phyloP scores from a whole-genome alignment of 257 asterid species.

The Handroanthus guayacan region DNA sequence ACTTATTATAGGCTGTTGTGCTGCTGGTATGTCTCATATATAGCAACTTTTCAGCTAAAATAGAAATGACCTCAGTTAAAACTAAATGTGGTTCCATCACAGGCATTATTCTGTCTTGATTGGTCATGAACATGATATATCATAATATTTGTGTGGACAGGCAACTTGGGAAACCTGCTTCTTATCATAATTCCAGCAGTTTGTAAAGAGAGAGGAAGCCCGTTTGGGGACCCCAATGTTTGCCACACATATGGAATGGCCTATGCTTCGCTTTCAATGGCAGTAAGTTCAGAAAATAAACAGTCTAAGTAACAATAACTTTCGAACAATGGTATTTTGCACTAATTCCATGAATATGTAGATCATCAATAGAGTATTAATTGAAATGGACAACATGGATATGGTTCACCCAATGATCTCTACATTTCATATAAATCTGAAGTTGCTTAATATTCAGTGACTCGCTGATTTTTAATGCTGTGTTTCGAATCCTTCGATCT shows the following conservation, averaged over 20 bases:
- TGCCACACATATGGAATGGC: constrained; percentile 78
- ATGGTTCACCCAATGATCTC: neutral
- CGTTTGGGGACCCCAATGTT: constrained; percentile 76
- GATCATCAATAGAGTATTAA: neutral
- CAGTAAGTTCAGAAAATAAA: constrained; percentile 56
- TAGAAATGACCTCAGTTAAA: neutral
- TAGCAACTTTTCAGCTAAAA: neutral
- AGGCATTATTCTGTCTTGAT: neutral
- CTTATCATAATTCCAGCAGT: constrained; percentile 91
- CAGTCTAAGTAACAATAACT: neutral
- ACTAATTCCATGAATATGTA: neutral
- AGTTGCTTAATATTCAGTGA: neutral
- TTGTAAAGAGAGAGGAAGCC: constrained; percentile 88
- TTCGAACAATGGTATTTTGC: neutral
- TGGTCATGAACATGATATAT: constrained; percentile 1
- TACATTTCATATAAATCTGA: neutral
- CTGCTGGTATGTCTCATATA: constrained; percentile 63
- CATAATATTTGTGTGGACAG: constrained; percentile 45
- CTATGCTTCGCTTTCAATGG: constrained; percentile 93
- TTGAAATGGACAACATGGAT: neutral
- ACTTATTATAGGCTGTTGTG: constrained; percentile 83
- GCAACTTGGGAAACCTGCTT: constrained; percentile 88
- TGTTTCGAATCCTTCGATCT: constrained; percentile 23
- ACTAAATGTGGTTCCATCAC: no score
- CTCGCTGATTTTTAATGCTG: constrained; percentile 12